Percentiles rank a stretch among this genome's conserved stretches.
Evolutionary conservation across 2,329 filamentous ascomycete genomes (phyloP).

Genomic region (Colletotrichum gloeosporioides): DNA sequence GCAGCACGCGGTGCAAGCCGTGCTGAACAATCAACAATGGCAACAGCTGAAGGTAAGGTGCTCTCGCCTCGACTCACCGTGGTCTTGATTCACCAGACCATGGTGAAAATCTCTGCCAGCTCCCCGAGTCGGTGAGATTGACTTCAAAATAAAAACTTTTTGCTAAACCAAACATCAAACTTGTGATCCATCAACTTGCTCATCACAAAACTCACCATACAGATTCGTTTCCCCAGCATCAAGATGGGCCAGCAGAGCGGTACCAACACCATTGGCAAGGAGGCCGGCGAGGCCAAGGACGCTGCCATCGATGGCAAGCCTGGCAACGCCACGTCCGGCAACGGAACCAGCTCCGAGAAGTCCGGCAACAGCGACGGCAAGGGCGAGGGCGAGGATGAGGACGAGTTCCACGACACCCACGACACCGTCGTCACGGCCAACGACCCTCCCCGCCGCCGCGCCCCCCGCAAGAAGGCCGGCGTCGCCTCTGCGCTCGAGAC

Average conservation of each 20-base stretch:
- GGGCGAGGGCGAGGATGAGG: not conserved
- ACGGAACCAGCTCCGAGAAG: not conserved
- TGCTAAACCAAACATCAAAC: not conserved
- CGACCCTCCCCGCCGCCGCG: not conserved
- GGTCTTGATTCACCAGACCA: not conserved
- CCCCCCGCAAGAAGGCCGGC: not conserved
- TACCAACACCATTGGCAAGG: not conserved
- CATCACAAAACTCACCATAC: not conserved
- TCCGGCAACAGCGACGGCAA: not conserved
- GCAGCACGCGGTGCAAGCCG: not conserved
- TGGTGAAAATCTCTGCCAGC: not conserved
- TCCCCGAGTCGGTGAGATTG: too few species aligned
- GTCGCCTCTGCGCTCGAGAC: conserved; percentile 2
- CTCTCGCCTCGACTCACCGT: not conserved
- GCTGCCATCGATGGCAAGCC: not conserved
- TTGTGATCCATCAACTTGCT: not conserved
- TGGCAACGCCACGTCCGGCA: not conserved
- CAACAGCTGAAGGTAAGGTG: not conserved
- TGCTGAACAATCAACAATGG: not conserved
- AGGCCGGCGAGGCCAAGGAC: not conserved
- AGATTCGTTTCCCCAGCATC: not conserved
- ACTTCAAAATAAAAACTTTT: not conserved
- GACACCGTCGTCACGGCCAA: not conserved
- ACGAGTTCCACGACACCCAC: not conserved
- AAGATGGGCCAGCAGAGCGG: not conserved